Evolutionary conservation across 2,329 filamentous ascomycete genomes (phyloP), one percentile per base, ranked within the genome.

Genomic region (Plectosphaerella plurivora): DNA sequence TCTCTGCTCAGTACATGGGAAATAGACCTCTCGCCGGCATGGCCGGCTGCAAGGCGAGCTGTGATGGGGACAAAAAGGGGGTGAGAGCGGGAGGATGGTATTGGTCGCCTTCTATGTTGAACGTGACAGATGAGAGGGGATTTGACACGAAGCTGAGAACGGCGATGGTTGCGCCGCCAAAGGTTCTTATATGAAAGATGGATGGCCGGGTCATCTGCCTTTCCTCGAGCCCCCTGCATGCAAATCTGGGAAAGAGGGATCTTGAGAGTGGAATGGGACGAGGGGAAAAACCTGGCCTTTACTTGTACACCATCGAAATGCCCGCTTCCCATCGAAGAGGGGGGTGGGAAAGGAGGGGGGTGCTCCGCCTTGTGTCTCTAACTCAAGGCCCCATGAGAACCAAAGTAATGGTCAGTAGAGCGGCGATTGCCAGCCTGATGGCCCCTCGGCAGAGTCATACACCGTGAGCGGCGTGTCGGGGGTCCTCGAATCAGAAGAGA

Each of bases 11-110:
- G 51, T 35, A 52, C 53, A 37, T 47, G 11, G 8, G 15, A 20
- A 16, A 33, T 33, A 5, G 44, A 18, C 46, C 47, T 53, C 33
- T 15, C 37, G 54, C 54, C 55, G 54, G 55, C 54, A 49, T 56
- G 54, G 54, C 55, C 55, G 55, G 55, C 55, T 57, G 53, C 56
- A 44, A 33, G 35, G 45, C 45, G 28, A 37, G 46, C 46, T 48
- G 46, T 33, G 45, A 16, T 18, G 11, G 33, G 28, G 11, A 18
- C 9, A 24, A 22, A 22, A 20, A 28, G 46, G 28, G 25, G 45
- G 15, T 16, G 33, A 16, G 16, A 24, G 35, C 28, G 46, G 33
- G 46, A 22, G 35, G n/a, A 22, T 10, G 28, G 18, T 33, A 39
- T 48, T 48, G 46, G 46, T 37, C 46, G 35, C 28, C 16, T 20